These are phyloP conservation scores for Nemania bipapillata DNA, from an alignment of 2,329 filamentous ascomycete species.

Conservation along the genomic window DNA sequence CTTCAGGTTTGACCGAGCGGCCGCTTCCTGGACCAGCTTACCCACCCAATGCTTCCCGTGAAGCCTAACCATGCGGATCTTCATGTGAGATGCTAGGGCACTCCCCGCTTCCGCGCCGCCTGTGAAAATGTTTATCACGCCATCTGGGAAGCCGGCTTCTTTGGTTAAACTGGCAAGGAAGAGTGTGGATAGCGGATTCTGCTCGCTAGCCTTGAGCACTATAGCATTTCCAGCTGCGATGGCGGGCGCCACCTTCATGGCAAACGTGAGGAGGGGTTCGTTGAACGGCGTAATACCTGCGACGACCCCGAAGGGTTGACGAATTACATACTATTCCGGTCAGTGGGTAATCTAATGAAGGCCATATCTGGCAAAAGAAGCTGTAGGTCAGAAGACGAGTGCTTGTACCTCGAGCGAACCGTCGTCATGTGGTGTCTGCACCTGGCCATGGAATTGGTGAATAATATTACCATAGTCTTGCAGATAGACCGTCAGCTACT, in stretches of 20 bases:
- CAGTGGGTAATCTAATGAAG: neutral
- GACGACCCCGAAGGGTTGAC: conserved; percentile 81
- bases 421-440: conserved; percentile 33
- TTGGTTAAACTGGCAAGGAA: conserved; percentile 73
- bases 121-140: conserved; percentile 59
- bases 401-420: conserved; percentile 32
- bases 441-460: conserved; percentile 34
- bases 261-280: conserved; percentile 79
- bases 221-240: conserved; percentile 72
- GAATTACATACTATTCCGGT: conserved; percentile 36
- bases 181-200: conserved; percentile 71
- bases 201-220: conserved; percentile 72
- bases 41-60: conserved; percentile 79
- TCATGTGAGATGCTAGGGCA: conserved; percentile 73
- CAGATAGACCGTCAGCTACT: neutral
- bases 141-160: conserved; percentile 78
- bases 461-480: conserved; percentile 36
- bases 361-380: neutral
- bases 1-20: conserved; percentile 71
- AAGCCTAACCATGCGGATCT: conserved; percentile 80
- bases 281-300: conserved; percentile 85
- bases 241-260: conserved; percentile 80
- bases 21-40: conserved; percentile 77
- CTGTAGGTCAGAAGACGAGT: too few relatives aligned
- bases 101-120: conserved; percentile 75